Percentiles rank a stretch among this genome's conserved stretches.
Conservation (phyloP, 352 stramenopile genomes). For the Ophiocytium majus region DNA sequence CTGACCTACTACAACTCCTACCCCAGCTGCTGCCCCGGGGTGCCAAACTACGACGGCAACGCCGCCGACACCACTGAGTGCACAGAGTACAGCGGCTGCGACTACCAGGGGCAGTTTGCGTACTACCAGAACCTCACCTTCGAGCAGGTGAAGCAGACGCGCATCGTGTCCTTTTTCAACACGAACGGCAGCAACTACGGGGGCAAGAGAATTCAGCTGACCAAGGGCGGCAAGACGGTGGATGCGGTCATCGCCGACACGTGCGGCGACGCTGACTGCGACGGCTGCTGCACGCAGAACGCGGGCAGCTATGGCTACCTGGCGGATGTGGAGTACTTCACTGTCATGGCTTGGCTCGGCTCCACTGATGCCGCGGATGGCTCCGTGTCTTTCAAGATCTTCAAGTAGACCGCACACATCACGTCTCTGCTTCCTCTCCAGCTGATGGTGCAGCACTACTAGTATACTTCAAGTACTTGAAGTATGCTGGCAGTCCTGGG, state of each 20-base stretch:
- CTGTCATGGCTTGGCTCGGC: constrained; percentile 1
- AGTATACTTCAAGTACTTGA: no score
- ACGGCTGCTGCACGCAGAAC: constrained; percentile 23
- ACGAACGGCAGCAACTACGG: neutral
- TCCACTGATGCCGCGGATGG: neutral
- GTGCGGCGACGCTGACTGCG: constrained; percentile 21
- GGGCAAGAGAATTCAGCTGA: neutral
- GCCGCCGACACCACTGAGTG: neutral
- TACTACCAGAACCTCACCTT: neutral
- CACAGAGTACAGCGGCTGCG: neutral
- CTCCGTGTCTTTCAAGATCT: neutral
- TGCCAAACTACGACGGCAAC: neutral
- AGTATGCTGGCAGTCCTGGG: no score
- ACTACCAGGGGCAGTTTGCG: neutral
- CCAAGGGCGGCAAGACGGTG: neutral
- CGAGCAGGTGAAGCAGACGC: neutral
- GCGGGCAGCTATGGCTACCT: constrained; percentile 15
- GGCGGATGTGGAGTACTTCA: neutral
- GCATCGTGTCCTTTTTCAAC: constrained; percentile 23
- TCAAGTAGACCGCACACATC: no score
- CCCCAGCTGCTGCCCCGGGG: neutral
- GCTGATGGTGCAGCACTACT: no score
- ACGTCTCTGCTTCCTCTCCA: no score
- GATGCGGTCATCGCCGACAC: constrained; percentile 13
- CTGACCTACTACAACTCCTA: neutral